Base-by-base conservation (phyloP, 225 moss, liverwort and hornwort genomes). In the Ulota crispa region DNA sequence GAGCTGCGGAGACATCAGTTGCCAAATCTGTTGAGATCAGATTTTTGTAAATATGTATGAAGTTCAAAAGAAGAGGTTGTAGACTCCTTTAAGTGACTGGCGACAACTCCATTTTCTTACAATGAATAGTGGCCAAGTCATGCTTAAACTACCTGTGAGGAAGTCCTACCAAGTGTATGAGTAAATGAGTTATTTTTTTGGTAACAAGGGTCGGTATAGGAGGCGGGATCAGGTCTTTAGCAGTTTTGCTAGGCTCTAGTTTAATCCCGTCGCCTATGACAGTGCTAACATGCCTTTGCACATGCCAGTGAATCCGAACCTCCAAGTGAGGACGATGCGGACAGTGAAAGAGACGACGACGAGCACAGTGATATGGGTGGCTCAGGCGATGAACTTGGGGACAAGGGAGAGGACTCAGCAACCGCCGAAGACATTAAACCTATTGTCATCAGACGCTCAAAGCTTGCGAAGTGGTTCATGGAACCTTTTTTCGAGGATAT, bases 381-480 rank as follows among this genome's bases (percentile, higher is more conserved):
- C 54, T 95, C 97, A 41, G 94, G 94, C 41, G 97, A 98, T 78
- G 96, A 99, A 39, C 80, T 88, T 61, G 88, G 87, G 23, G 90
- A 89, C 60, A 93, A 92, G 83, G 88, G 83, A 73, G 94, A 92
- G 75, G 89, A 88, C 27, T 75, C 86, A 30, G 96, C 99, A 31
- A 64, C 73, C 28, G 90, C 84, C 74, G 88, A 93, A 0, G 96
- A 99, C 54, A 94, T 99, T 28, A 90, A 88, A 81, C 79, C 86
- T 50, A 96, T 99, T 42, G 95, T 96, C 47, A 96, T 99, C 20
- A 92, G 96, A 57, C 96, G 99, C 64, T 91, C 96, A 73, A 96
- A 93, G 92, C 92, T 99, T 68, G 92, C 92, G 15, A 99, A 99
- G 86, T 99, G 99, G 99, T 99, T 99, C 26, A 96, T 96, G 94